Base-by-base conservation (phyloP, 768 basidiomycete species). In the Termitomyces sp. region DNA sequence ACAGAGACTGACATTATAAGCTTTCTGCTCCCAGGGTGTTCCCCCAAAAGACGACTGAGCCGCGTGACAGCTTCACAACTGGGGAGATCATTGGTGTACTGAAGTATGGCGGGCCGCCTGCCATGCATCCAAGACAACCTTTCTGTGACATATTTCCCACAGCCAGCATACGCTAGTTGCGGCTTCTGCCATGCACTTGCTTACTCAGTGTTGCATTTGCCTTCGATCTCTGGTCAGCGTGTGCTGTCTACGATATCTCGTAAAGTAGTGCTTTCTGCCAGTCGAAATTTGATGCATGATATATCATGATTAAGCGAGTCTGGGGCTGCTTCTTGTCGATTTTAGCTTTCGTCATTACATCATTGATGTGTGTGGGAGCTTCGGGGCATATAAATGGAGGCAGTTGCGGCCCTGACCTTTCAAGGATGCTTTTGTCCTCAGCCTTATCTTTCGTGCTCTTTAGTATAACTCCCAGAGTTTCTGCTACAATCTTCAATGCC, bases 401-500 rank as follows among this genome's bases (percentile, higher is more conserved):
- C 18, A 39, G 24, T 51, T 34, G 36, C 28, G 51, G 37, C 39
- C 37, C 51, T 54, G 42, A 24, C 31, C 29, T 24, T n/a, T 39
- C 57, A 47, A 54, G 39, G 16, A 62, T 62, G 61, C 22, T 48
- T 41, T 33, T 39, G 20, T 39, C 29, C 33, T 49, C 48, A 20
- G 10, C 39, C 10, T 45, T 50, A 41, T 46, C 49, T 22, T 33
- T 59, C 16, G 39, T 49, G 2, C 33, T 54, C 33, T 34, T 59
- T 20, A 33, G 54, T 22, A 39, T 39, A 29, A 26, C 39, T 39
- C 7, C 24, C 10, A 34, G 29, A 26, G 62, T 52, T 15, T 51
- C 62, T 41, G 71, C 66, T 10, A 60, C 64, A 9, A 64, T 71
- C 39, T 78, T 79, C 55, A 75, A 78, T 60, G 74, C 82, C 29